A percentile compares a stretch with the other conserved stretches of the same genome.
These are phyloP conservation scores for Zangia roseola DNA, from an alignment of 768 basidiomycete species.

Conservation along the genomic window DNA sequence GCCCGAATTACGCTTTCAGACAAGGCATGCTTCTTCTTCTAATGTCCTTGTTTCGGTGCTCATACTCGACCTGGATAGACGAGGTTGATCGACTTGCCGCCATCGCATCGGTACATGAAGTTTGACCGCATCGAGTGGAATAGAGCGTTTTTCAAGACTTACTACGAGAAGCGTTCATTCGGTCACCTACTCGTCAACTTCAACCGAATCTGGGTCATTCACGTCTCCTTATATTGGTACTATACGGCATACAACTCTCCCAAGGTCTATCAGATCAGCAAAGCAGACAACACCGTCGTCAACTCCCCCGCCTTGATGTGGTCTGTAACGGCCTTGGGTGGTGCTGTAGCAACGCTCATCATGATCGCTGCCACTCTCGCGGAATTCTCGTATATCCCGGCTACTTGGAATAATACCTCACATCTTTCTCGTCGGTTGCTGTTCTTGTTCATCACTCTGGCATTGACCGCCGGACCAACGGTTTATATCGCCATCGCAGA, in stretches of 20 bases:
- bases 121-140: slow-evolving; percentile 98
- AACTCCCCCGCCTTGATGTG: slow-evolving; percentile 80
- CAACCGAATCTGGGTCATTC: slow-evolving; percentile 99
- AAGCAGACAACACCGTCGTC: slow-evolving; percentile 36
- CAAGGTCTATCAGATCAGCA: slow-evolving; percentile 64
- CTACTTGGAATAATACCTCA: slow-evolving; percentile 98
- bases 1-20: slow-evolving; percentile 85
- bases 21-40: slow-evolving; percentile 54
- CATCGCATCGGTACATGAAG: slow-evolving; percentile 92
- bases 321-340: slow-evolving; percentile 93
- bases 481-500: slow-evolving; percentile 92
- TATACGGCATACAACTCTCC: slow-evolving; percentile 96
- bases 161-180: slow-evolving; percentile 95
- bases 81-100: slow-evolving; percentile 86
- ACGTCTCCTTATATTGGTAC: slow-evolving; percentile 92
- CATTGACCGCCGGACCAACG: slow-evolving; percentile 87
- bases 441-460: slow-evolving; percentile 89
- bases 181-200: slow-evolving; percentile 98
- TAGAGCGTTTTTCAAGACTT: slow-evolving; percentile 97
- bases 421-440: slow-evolving; percentile 90
- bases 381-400: slow-evolving; percentile 97
- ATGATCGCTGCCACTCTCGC: slow-evolving; percentile 93
- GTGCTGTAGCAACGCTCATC: slow-evolving; percentile 93
- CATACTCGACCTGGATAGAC: slow-evolving; percentile 46
- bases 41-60: neutral